These are phyloP conservation scores for Rubroshorea leprosula DNA, from an alignment of 345 rosid genomes.

Conservation along the genomic window DNA sequence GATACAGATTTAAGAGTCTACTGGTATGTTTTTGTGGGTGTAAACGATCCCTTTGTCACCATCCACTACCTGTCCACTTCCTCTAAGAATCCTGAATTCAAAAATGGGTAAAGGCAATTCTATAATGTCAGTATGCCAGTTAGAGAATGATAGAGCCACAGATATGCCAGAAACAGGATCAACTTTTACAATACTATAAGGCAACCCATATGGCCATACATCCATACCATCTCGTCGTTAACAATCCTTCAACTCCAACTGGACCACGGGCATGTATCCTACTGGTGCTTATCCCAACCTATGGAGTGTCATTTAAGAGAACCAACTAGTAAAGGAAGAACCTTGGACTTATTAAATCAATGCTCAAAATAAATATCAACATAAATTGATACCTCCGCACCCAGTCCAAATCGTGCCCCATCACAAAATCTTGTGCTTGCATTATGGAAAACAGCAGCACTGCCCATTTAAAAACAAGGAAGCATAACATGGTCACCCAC, in stretches of 20 bases:
- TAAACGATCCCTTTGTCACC: slow-evolving; percentile 76
- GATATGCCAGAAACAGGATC: neutral
- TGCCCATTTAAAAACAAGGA: slow-evolving; percentile 27
- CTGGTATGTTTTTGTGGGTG: slow-evolving; percentile 60
- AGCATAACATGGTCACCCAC: neutral
- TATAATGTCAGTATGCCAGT: neutral
- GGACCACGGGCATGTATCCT: slow-evolving; percentile 99
- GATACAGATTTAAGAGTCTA: slow-evolving; percentile 14
- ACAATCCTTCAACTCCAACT: slow-evolving; percentile 93
- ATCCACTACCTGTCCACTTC: slow-evolving; percentile 87
- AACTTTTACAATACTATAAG: no score
- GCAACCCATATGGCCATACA: neutral
- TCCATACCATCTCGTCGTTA: slow-evolving; percentile 89
- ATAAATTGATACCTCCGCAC: slow-evolving; percentile 78
- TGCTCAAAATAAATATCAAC: neutral
- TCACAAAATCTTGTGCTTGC: slow-evolving; percentile 97
- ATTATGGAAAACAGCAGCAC: slow-evolving; percentile 99
- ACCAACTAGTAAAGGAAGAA: slow-evolving; percentile 3
- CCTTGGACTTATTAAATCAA: neutral
- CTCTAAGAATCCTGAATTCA: slow-evolving; percentile 80
- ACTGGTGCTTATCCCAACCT: slow-evolving; percentile 98
- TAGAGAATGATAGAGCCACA: no score
- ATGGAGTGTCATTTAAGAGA: slow-evolving; percentile 12
- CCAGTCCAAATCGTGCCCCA: slow-evolving; percentile 95
- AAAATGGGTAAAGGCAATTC: neutral